phyloP scores from a whole-genome alignment of 2,329 filamentous ascomycete species.

The Hypomyces perniciosus region DNA sequence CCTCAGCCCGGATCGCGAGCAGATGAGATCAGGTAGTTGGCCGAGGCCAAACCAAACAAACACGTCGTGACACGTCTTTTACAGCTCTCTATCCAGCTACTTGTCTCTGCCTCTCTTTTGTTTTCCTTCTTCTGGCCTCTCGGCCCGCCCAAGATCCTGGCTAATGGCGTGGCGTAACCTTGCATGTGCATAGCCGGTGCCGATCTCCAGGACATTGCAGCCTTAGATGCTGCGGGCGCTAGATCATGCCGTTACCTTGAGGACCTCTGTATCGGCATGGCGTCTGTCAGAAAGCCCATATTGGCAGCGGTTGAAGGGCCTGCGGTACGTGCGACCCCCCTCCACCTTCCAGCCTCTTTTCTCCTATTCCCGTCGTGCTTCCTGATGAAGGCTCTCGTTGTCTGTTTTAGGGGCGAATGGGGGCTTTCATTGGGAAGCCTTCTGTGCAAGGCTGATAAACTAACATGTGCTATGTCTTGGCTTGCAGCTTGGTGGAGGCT shows the following conservation, averaged over 20 bases:
- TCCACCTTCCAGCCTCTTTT: conserved; percentile 16
- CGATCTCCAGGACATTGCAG: conserved; percentile 31
- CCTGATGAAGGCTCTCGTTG: background rate
- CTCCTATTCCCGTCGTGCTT: background rate
- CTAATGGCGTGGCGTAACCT: conserved; percentile 6
- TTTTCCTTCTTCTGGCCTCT: conserved; percentile 22
- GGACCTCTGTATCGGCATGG: conserved; percentile 34
- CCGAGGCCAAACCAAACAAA: background rate
- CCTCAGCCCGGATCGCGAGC: too few relatives aligned
- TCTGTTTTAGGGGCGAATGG: background rate
- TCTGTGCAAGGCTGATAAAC: conserved; percentile 3
- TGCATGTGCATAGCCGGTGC: conserved; percentile 25
- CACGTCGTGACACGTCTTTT: too few relatives aligned
- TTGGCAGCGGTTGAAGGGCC: conserved; percentile 45
- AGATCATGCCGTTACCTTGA: conserved; percentile 31
- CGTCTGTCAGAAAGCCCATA: conserved; percentile 37
- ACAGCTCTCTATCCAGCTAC: background rate
- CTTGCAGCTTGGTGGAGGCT: conserved; percentile 42
- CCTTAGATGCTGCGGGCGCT: conserved; percentile 27
- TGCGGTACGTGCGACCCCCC: conserved; percentile 34
- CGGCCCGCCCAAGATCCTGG: conserved; percentile 9
- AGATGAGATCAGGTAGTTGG: background rate
- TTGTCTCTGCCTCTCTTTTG: background rate
- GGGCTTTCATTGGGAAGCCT: background rate
- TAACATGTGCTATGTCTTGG: conserved; percentile 10